phyloP scores from a whole-genome alignment of 106 monocot genomes.

The Ottelia alismoides region DNA sequence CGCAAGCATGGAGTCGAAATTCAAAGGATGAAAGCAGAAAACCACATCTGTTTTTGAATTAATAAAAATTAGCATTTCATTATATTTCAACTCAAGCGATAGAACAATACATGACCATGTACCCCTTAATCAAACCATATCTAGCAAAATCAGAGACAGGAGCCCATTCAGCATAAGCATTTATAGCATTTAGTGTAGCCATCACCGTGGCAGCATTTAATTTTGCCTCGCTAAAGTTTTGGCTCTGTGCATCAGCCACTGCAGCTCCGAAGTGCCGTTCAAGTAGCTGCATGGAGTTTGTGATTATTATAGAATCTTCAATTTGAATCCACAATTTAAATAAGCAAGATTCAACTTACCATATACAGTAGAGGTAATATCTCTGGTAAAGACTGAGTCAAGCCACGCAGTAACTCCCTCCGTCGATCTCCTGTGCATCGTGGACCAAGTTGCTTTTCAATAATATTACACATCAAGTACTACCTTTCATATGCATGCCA shows the following conservation, averaged over 20 bases:
- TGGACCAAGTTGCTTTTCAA: too few relatives aligned
- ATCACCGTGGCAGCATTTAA: slow-evolving; percentile 67
- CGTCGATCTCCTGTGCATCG: slow-evolving; percentile 68
- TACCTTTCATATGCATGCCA: too few relatives aligned
- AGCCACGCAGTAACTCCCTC: slow-evolving; percentile 67
- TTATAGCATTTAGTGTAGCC: slow-evolving; percentile 78
- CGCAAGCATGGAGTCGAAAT: slow-evolving; percentile 93
- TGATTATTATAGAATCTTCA: too few relatives aligned
- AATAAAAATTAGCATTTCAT: too few relatives aligned
- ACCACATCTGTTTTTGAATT: slow-evolving; percentile 76
- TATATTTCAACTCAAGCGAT: too few relatives aligned
- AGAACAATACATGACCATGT: slow-evolving; percentile 1
- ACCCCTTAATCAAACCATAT: slow-evolving; percentile 91
- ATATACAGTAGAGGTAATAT: slow-evolving; percentile 83
- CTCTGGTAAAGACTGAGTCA: slow-evolving; percentile 77
- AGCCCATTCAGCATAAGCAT: slow-evolving; percentile 98
- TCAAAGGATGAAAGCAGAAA: slow-evolving; percentile 76
- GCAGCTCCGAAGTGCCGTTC: slow-evolving; percentile 85
- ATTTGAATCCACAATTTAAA: too few relatives aligned
- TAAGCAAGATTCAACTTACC: slow-evolving; percentile 56
- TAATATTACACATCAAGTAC: too few relatives aligned
- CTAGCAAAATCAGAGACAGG: slow-evolving; percentile 84
- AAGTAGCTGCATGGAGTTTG: slow-evolving; percentile 50
- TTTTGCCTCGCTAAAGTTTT: slow-evolving; percentile 56
- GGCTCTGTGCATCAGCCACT: slow-evolving; percentile 43